Percentiles rank a stretch among this genome's conserved stretches.
phyloP scores from a whole-genome alignment of 106 monocot species.

The Dendrobium catenatum region DNA sequence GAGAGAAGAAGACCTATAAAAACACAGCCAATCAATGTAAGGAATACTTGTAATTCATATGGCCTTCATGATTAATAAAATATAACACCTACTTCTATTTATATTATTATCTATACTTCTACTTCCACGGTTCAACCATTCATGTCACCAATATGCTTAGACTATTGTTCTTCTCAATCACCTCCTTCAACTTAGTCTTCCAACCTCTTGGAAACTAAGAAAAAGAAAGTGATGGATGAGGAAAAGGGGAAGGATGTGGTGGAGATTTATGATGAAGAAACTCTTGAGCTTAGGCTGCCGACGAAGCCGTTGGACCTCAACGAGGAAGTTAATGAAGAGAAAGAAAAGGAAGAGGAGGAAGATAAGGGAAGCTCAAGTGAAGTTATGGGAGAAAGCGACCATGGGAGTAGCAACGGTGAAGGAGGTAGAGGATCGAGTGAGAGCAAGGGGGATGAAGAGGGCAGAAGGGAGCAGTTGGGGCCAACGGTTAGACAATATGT shows the following conservation, averaged over 20 bases:
- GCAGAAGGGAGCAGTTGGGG: slow-evolving; percentile 9
- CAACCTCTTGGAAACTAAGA: neutral
- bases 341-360: slow-evolving; percentile 25
- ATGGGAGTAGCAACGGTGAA: slow-evolving; percentile 4
- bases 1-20: neutral
- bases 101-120: neutral
- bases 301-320: slow-evolving; percentile 46
- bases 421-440: slow-evolving; percentile 16
- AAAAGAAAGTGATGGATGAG: slow-evolving; percentile 26
- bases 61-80: neutral
- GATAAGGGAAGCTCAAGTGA: slow-evolving; percentile 41
- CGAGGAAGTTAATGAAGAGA: slow-evolving; percentile 13
- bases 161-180: neutral
- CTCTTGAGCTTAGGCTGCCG: neutral
- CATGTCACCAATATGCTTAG: slow-evolving; percentile 9
- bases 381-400: slow-evolving; percentile 20
- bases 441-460: slow-evolving; percentile 11
- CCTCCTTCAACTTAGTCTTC: slow-evolving; percentile 5
- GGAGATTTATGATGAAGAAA: slow-evolving; percentile 21
- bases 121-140: slow-evolving; percentile 2
- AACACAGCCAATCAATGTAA: neutral
- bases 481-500: slow-evolving; percentile 57
- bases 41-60: neutral
- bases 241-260: slow-evolving; percentile 47
- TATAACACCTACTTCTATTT: neutral